Evolutionary conservation across 768 basidiomycete species (phyloP), one percentile per base, ranked within the genome.

Genomic region (Hebeloma cylindrosporum): DNA sequence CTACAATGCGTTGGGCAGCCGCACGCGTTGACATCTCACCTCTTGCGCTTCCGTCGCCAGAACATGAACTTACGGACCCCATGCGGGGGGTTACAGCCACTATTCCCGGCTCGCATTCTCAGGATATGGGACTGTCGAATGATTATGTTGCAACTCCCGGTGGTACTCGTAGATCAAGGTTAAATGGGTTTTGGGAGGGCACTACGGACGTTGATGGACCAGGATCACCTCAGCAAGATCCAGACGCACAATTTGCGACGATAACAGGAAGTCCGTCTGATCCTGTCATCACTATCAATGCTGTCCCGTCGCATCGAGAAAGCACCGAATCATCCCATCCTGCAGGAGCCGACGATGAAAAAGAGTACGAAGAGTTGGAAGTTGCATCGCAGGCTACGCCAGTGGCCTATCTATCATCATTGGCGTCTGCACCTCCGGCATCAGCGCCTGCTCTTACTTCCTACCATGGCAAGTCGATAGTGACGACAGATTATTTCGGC

Each of bases 11-110:
- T 27, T 83, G 82, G 77, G 91, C 91, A n/a, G 89, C 83, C 2
- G 79, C 86, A 7, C 75, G 85, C 17, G 82, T 91, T 7, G 82
- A 89, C 54, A 81, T 97, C 43, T 84, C 90, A 0, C 93, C 93
- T 0, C 73, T 97, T 18, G 83, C 89, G 0, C 74, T 94, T 1
- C 93, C 93, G 2, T 90, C 86, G 8, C 93, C 93, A 0, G 93
- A 97, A 59, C 83, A 88, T 54, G 93, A 96, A 59, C 77, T 95
- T 18, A 85, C 85, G 7, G 93, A 96, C 64, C 93, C 93, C 0
- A 83, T 96, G 81, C 81, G 88, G 27, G 80, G 82, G 25, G 75
- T 85, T 16, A 82, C 76, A 7, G 73, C 85, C 18, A 70, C 79
- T 7, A 77, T 87, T 32, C 85, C 87, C 1, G 78, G 83, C 17